These are phyloP conservation scores for Flaveria bidentis DNA, from an alignment of 129 eudicot species.

Conservation along the genomic window DNA sequence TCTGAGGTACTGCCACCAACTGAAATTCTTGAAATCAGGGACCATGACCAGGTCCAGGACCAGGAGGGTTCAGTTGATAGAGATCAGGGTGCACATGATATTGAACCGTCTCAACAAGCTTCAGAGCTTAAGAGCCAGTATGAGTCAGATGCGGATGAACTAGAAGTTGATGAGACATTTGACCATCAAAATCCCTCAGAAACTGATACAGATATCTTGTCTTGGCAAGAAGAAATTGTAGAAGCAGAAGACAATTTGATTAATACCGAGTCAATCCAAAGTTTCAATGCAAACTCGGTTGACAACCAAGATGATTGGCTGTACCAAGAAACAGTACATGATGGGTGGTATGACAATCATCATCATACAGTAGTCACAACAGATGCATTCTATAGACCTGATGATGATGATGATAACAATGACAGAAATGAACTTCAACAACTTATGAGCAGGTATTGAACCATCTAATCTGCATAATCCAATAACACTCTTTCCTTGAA, in stretches of 20 bases:
- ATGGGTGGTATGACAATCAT: constrained; percentile 48
- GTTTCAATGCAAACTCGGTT: constrained; percentile 33
- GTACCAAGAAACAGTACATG: constrained; percentile 36
- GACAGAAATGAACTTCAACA: constrained; percentile 61
- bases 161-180: constrained; percentile 33
- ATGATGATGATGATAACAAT: constrained; percentile 53
- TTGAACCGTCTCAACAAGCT: constrained; percentile 24
- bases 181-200: constrained; percentile 28
- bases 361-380: constrained; percentile 36
- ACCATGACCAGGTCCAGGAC: background rate
- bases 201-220: constrained; percentile 24
- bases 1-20: background rate
- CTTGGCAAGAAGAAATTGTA: constrained; percentile 35
- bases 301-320: constrained; percentile 34
- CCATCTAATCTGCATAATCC: constrained; percentile 3
- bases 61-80: background rate
- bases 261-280: constrained; percentile 4
- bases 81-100: constrained; percentile 1
- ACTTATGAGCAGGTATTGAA: constrained; percentile 67
- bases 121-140: constrained; percentile 20
- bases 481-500: background rate
- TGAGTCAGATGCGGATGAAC: constrained; percentile 31
- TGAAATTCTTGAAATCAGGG: constrained; percentile 12
- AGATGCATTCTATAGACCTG: constrained; percentile 48
- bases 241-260: constrained; percentile 39